Conservation (phyloP, 2,329 filamentous ascomycete species). For the Ceratocystis cubensis region DNA sequence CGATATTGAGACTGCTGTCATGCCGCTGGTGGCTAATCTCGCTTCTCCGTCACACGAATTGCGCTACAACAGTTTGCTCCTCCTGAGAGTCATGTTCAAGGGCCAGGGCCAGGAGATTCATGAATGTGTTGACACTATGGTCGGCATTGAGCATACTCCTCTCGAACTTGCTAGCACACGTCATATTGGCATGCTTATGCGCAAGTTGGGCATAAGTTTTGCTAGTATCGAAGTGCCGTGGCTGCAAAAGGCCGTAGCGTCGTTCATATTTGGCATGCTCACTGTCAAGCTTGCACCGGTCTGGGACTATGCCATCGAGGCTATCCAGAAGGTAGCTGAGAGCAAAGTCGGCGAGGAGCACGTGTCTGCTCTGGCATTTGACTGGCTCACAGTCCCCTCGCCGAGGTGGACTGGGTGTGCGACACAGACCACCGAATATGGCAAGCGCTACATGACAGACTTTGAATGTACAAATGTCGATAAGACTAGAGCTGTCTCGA, state of each 20-base stretch:
- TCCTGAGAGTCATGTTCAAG: slow-evolving; percentile 50
- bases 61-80: slow-evolving; percentile 57
- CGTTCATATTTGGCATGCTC: slow-evolving; percentile 79
- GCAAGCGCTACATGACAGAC: slow-evolving; percentile 44
- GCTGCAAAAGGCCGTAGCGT: slow-evolving; percentile 59
- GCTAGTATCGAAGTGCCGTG: slow-evolving; percentile 46
- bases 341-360: slow-evolving; percentile 58
- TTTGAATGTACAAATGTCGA: slow-evolving; percentile 75
- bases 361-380: slow-evolving; percentile 59
- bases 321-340: slow-evolving; percentile 62
- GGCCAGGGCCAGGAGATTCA: slow-evolving; percentile 26
- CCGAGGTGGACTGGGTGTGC: slow-evolving; percentile 39
- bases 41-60: slow-evolving; percentile 62
- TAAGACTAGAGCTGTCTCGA: slow-evolving; percentile 42
- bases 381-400: slow-evolving; percentile 57
- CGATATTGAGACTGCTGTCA: slow-evolving; percentile 49
- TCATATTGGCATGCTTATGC: slow-evolving; percentile 70
- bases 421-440: slow-evolving; percentile 28
- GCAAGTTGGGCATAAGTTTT: slow-evolving; percentile 59
- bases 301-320: slow-evolving; percentile 71
- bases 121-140: slow-evolving; percentile 41
- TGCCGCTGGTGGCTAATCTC: slow-evolving; percentile 59
- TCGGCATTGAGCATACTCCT: slow-evolving; percentile 67
- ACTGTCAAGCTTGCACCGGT: slow-evolving; percentile 73
- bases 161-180: slow-evolving; percentile 65